phyloP scores from a whole-genome alignment of 1,139 yeast genomes.

The Geotrichum histeridarum region DNA sequence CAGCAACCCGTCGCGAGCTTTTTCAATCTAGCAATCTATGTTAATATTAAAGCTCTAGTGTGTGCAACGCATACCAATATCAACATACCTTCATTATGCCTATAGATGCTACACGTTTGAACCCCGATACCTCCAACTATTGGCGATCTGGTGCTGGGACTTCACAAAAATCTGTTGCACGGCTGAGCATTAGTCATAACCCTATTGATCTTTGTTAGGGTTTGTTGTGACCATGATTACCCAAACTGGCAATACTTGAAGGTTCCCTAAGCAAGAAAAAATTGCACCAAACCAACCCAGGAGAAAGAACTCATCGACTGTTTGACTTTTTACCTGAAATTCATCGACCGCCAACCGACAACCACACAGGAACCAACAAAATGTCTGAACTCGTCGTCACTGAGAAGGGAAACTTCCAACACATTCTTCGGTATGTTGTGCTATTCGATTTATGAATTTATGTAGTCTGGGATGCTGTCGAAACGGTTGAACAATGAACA shows the following conservation, averaged over 20 bases:
- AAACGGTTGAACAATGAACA: background rate
- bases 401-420: constrained; percentile 99
- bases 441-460: background rate
- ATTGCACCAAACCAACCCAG: background rate
- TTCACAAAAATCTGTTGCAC: background rate
- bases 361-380: constrained; percentile 1
- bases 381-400: constrained; percentile 92
- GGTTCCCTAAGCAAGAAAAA: background rate
- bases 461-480: background rate
- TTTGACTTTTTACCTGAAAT: constrained; percentile 1
- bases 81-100: constrained; percentile 13
- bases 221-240: constrained; percentile 8
- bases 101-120: background rate
- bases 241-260: constrained; percentile 2
- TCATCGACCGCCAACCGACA: constrained; percentile 5
- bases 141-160: background rate
- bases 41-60: background rate
- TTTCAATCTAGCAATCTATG: constrained; percentile 37
- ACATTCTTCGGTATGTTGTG: constrained; percentile 93
- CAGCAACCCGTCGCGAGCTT: constrained; percentile 55
- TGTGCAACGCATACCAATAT: background rate
- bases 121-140: too few species aligned
- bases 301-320: constrained; percentile 1
- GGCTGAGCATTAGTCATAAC: constrained; percentile 11
- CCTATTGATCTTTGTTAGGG: constrained; percentile 13